Percentiles rank a stretch among this genome's conserved stretches.
phyloP scores from a whole-genome alignment of 148 eudicot genomes.

The Pharnaceum exiguum region DNA sequence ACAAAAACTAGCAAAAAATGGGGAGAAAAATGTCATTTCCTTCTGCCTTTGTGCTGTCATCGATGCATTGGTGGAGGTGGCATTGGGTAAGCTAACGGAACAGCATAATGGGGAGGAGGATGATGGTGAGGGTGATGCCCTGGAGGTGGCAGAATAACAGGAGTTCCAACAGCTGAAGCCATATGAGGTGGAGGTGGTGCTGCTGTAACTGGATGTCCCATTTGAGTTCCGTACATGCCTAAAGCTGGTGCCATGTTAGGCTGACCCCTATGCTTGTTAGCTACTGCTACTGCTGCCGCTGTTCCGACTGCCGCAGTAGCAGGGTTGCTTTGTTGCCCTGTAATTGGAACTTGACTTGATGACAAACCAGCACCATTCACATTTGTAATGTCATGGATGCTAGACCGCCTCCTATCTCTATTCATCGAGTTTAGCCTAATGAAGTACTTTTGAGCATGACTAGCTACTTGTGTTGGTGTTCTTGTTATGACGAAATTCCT shows the following conservation, averaged over 20 bases:
- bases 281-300: constrained; percentile 25
- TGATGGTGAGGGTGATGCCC: constrained; percentile 51
- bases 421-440: constrained; percentile 80
- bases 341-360: constrained; percentile 55
- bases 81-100: constrained; percentile 72
- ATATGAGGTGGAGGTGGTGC: constrained; percentile 43
- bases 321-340: constrained; percentile 47
- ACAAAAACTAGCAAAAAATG: too few relatives aligned
- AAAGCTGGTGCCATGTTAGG: constrained; percentile 43
- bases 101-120: constrained; percentile 47
- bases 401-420: constrained; percentile 74
- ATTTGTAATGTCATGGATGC: constrained; percentile 82
- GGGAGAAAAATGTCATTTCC: too few relatives aligned
- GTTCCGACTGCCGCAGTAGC: constrained; percentile 24
- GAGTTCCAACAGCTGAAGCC: constrained; percentile 80
- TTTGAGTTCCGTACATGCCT: constrained; percentile 76
- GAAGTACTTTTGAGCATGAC: constrained; percentile 90
- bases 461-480: constrained; percentile 89
- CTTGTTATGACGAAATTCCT: constrained; percentile 77
- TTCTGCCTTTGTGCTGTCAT: too few relatives aligned
- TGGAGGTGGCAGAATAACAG: constrained; percentile 65
- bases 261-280: constrained; percentile 34
- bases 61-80: constrained; percentile 82
- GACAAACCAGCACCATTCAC: constrained; percentile 48
- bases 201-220: constrained; percentile 71